phyloP scores from a whole-genome alignment of 352 stramenopile genomes.

The Phytophthora sp. region DNA sequence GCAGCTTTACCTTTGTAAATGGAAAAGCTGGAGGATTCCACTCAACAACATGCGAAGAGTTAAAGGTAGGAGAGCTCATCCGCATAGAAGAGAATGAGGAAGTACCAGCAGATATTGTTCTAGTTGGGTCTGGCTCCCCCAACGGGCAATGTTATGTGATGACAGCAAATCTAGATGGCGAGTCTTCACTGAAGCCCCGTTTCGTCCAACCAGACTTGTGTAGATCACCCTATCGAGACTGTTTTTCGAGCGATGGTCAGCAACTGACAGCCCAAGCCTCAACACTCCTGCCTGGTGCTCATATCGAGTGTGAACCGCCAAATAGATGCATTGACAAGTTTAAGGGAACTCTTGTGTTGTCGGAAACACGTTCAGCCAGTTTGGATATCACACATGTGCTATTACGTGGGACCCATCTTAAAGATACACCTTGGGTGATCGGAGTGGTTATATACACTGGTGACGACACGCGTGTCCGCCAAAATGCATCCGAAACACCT shows the following conservation, averaged over 20 bases:
- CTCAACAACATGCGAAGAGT: slow-evolving; percentile 40
- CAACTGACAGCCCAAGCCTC: slow-evolving; percentile 10
- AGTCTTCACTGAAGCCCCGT: slow-evolving; percentile 88
- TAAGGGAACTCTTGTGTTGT: slow-evolving; percentile 64
- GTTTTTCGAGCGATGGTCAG: slow-evolving; percentile 39
- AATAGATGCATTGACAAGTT: slow-evolving; percentile 82
- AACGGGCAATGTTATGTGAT: slow-evolving; percentile 83
- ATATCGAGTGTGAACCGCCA: slow-evolving; percentile 52
- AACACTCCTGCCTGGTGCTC: slow-evolving; percentile 8
- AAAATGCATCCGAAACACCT: slow-evolving; percentile 76
- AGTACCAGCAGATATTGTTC: slow-evolving; percentile 71
- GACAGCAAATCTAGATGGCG: slow-evolving; percentile 89
- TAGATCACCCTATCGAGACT: slow-evolving; percentile 11
- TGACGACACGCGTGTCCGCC: slow-evolving; percentile 86
- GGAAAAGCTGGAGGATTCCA: slow-evolving; percentile 29
- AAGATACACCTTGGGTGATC: slow-evolving; percentile 75
- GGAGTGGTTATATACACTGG: slow-evolving; percentile 89
- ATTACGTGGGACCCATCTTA: slow-evolving; percentile 69
- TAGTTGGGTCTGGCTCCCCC: slow-evolving; percentile 58
- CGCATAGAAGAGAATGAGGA: slow-evolving; percentile 74
- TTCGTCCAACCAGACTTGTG: slow-evolving; percentile 58
- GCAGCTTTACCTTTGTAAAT: slow-evolving; percentile 25
- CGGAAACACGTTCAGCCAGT: slow-evolving; percentile 23
- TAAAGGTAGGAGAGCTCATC: slow-evolving; percentile 84
- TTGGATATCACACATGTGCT: slow-evolving; percentile 78